phyloP scores from a whole-genome alignment of 2,329 filamentous ascomycete genomes.

The Xylariaceae sp. region DNA sequence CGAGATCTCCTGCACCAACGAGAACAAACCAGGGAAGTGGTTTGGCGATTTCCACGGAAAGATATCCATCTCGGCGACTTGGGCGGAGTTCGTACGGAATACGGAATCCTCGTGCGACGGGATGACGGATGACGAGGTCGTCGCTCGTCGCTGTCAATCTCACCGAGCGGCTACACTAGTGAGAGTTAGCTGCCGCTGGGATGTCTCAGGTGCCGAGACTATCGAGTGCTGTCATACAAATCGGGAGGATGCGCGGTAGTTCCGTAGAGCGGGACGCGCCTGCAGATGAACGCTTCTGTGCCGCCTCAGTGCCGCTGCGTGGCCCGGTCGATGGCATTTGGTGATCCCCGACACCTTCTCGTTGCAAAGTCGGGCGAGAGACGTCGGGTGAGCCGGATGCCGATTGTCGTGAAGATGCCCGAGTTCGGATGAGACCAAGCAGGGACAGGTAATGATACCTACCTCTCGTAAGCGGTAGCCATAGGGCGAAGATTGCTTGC shows the following conservation, averaged over 20 bases:
- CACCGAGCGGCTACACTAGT: not conserved
- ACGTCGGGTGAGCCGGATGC: not conserved
- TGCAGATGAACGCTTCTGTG: not conserved
- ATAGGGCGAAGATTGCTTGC: no score
- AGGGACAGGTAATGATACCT: not conserved
- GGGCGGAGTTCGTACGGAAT: no score
- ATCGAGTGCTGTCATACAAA: no score
- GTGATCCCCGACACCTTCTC: constrained; percentile 4
- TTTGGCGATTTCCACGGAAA: no score
- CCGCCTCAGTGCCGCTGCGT: not conserved
- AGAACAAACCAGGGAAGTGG: no score
- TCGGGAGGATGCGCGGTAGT: not conserved
- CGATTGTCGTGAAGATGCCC: not conserved
- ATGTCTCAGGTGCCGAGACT: not conserved
- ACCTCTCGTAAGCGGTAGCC: no score
- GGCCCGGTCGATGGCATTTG: not conserved
- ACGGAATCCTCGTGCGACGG: no score
- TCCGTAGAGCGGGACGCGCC: not conserved
- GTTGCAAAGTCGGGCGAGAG: not conserved
- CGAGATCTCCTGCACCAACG: no score
- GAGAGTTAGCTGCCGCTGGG: constrained; percentile 13
- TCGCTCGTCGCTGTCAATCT: no score
- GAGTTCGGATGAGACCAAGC: constrained; percentile 4
- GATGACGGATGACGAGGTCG: no score
- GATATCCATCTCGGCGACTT: no score